Evolutionary conservation across 805 yeast genomes (phyloP), one percentile per base, ranked within the genome.

Genomic region (Yarrowia divulgata): DNA sequence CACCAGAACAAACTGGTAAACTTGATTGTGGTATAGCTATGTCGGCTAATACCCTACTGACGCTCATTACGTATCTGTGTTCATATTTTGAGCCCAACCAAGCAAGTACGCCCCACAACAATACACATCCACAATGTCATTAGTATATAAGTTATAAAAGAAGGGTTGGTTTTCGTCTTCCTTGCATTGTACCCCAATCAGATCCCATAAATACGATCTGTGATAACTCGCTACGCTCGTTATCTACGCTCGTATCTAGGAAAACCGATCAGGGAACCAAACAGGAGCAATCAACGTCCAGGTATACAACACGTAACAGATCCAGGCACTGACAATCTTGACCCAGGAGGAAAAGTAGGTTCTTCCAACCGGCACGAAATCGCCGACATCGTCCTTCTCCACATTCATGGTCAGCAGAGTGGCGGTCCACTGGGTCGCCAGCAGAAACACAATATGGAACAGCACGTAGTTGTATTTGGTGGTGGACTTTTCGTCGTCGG

Each of bases 381-480:
- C 95, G 3, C 97, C 97, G 67, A 86, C 85, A 71, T 88, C 90
- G 74, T 90, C 95, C 70, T 87, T 88, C 64, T 90, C 88, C 42
- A 95, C 98, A 75, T 93, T 94, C 79, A 94, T 90, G 0, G 99
- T 95, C 69, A 95, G 83, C 70, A 95, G 82, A 0, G 97, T 92
- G 0, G 98, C 97, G 52, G 93, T 93, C 86, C 97, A 96, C 78
- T 94, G 98, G 1, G 99, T 94, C 0, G 99, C 99, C 71, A 95
- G 82, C 77, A 95, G 88, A 83, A 95, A 95, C 37, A 95, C 91
- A 40, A 94, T 77, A 78, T 95, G 99, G 83, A 95, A 95, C 58
- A 94, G 80, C 7, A 91, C 83, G 78, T 93, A 93, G 78, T 91
- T 92, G 81, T 93, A 93, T 76, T 88, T 89, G 0, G 94, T 91